Base-by-base conservation (phyloP, 1,284 basidiomycete genomes). In the Ceratobasidium papillatum region DNA sequence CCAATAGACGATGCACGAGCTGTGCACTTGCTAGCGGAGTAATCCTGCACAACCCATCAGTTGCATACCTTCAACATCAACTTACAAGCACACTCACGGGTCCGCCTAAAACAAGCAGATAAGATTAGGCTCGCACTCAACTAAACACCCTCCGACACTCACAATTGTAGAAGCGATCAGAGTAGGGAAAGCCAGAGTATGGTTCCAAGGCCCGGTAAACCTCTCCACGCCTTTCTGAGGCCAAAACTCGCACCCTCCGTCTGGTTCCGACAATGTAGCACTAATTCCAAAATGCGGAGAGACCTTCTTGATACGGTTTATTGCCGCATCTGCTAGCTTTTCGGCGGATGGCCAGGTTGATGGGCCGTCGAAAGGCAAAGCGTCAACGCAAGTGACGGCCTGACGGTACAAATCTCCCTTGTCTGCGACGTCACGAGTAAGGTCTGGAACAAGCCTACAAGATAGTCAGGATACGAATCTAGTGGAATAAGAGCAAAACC, bases 201-300 rank as follows among this genome's bases (percentile, higher is more conserved):
- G 49, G 34, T 73, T 71, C 61, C 74, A 77, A 19, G 77, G 77
- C 9, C 77, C 77, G 5, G 56, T 74, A 30, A 78, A 78, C 14
- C 75, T 19, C 30, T 77, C 76, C 4, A 73, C 72, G 2, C 72
- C 51, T 41, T 49, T 47, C 2, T 68, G 72, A 1, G 74, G 77
- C 77, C 76, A 78, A 38, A 61, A 76, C n/a, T 78, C 71, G 22
- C 77, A 78, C 0, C 68, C 69, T 3, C 75, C 76, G 52, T 77
- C 76, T 3, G 77, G 77, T 51, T 78, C 77, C 12, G 68, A 73
- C 9, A 72, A 27, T 12, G 51, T 65, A 12, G 71, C 59, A 38
- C 72, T 76, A 36, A 77, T 63, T 1, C 63, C 77, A 27, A 77
- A 78, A n/a, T 59, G 19, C 14, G 43, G 32, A n/a, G 61, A 63